A percentile compares a stretch with the other conserved stretches of the same genome.
These are phyloP conservation scores for Lepidium sativum DNA, from an alignment of 345 rosid species.

Conservation along the genomic window DNA sequence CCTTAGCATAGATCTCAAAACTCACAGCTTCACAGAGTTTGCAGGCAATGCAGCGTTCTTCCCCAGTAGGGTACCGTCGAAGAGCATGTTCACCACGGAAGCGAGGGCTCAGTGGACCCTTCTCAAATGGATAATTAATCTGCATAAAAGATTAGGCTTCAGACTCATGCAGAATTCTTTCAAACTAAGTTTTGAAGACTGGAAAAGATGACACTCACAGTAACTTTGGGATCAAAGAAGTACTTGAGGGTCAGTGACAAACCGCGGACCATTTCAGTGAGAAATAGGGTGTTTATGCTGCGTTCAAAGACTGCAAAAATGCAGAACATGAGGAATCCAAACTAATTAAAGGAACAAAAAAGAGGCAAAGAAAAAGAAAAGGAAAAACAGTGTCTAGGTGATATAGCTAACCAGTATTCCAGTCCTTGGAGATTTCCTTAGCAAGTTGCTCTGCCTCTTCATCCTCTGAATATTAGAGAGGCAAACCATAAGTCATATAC, in stretches of 20 bases:
- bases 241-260: conserved; percentile 81
- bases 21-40: conserved; percentile 99
- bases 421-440: conserved; percentile 93
- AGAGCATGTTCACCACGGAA: conserved; percentile 99
- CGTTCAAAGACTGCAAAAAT: conserved; percentile 69
- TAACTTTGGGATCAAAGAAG: conserved; percentile 88
- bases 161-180: conserved; percentile 1
- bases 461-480: conserved; percentile 47
- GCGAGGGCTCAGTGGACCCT: conserved; percentile 96
- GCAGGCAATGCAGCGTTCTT: conserved; percentile 99
- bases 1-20: neutral
- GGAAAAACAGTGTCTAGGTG: neutral
- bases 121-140: conserved; percentile 99
- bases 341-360: neutral
- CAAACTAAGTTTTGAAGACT: neutral
- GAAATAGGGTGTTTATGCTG: conserved; percentile 84
- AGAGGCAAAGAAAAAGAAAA: neutral
- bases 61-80: conserved; percentile 85
- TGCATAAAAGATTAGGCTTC: conserved; percentile 24
- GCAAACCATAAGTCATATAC: neutral
- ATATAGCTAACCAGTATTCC: conserved; percentile 65
- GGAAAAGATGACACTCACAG: conserved; percentile 48
- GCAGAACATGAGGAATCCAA: conserved; percentile 14
- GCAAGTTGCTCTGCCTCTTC: conserved; percentile 85
- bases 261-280: conserved; percentile 95